Evolutionary conservation across 768 basidiomycete genomes (phyloP).

Genomic region (Boletus pseudopeckii): DNA sequence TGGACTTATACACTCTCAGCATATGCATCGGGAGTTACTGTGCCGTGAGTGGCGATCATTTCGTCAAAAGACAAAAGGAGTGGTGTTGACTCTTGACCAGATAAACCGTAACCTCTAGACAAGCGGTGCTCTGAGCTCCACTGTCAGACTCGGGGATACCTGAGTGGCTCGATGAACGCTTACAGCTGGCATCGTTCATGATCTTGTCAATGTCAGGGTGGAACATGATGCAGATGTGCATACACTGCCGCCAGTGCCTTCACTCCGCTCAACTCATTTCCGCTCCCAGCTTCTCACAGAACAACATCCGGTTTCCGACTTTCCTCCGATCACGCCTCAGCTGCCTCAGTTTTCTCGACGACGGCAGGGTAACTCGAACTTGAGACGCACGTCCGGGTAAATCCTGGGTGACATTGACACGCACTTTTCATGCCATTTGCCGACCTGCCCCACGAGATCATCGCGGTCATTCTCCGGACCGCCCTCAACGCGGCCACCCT

Average conservation of each 20-base stretch:
- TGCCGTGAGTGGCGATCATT: background rate
- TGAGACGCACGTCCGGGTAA: background rate
- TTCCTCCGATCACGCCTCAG: background rate
- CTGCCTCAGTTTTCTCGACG: background rate
- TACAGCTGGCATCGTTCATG: background rate
- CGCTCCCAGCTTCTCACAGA: background rate
- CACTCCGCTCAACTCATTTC: background rate
- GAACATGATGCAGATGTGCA: no score
- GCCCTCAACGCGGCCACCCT: conserved; percentile 11
- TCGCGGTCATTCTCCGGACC: conserved; percentile 14
- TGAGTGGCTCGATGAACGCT: no score
- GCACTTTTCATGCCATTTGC: conserved; percentile 5
- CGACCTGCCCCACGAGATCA: conserved; percentile 24
- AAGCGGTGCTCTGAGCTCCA: no score
- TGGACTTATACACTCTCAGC: background rate
- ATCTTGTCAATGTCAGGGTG: background rate
- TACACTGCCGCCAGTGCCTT: background rate
- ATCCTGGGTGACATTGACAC: background rate
- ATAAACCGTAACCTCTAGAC: no score
- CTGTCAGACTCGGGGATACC: no score
- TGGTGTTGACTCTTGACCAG: background rate
- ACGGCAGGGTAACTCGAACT: background rate
- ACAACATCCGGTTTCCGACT: conserved; percentile 6
- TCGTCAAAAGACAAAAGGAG: background rate
- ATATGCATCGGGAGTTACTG: background rate